Evolutionary conservation across 176 grass and related monocot species (phyloP).

Genomic region (Oryza coarctata): DNA sequence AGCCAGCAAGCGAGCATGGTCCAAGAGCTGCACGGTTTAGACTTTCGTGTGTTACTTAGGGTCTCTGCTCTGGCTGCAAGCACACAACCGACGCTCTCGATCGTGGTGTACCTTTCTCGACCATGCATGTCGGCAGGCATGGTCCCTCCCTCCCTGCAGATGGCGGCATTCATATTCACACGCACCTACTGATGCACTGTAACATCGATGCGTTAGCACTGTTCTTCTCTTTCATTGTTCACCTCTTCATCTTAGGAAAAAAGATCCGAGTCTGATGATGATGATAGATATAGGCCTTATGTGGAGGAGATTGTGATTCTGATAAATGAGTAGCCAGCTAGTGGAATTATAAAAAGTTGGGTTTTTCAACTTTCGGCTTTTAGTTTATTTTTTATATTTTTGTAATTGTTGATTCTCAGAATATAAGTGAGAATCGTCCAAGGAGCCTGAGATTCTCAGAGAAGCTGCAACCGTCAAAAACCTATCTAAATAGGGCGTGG

Average conservation of each 20-base stretch:
- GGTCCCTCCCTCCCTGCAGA: background rate
- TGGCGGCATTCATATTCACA: background rate
- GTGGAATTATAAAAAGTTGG: no score
- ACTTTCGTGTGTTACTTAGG: no score
- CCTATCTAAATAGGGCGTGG: no score
- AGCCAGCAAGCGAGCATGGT: background rate
- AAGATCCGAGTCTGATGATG: background rate
- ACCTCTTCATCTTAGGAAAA: background rate
- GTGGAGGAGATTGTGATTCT: no score
- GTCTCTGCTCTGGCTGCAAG: background rate
- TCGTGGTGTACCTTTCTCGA: background rate
- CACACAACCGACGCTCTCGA: background rate
- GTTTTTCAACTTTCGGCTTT: no score
- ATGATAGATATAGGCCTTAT: no score
- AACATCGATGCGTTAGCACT: background rate
- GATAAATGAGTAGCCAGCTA: no score
- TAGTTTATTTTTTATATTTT: no score
- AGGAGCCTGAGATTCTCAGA: no score
- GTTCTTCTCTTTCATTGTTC: background rate
- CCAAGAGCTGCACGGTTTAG: background rate
- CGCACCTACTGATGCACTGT: background rate
- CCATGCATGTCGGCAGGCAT: slow-evolving; percentile 5
- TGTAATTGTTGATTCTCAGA: no score
- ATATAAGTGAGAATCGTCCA: no score
- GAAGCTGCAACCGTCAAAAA: no score